These are phyloP conservation scores for Epichloe gansuensis DNA, from an alignment of 2,329 filamentous ascomycete genomes.

Conservation along the genomic window DNA sequence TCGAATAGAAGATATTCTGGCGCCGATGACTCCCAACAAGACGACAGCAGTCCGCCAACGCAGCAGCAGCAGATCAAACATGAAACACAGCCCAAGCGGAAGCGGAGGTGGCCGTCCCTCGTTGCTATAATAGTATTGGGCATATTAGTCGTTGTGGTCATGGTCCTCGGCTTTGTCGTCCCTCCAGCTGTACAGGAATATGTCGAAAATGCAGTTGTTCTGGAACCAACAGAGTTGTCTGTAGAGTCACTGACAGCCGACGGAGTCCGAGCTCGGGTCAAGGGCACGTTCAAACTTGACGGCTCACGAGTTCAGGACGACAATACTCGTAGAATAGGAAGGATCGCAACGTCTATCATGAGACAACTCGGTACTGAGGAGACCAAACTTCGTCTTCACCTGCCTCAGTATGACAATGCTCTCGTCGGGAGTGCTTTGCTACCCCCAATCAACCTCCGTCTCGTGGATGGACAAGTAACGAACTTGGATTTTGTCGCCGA, in stretches of 20 bases:
- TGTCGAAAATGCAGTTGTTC: constrained; percentile 66
- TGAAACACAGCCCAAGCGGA: constrained; percentile 15
- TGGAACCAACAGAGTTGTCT: constrained; percentile 73
- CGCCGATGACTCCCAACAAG: constrained; percentile 20
- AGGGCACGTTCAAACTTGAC: constrained; percentile 74
- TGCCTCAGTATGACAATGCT: constrained; percentile 71
- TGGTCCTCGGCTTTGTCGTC: constrained; percentile 68
- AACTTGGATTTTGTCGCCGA: constrained; percentile 69
- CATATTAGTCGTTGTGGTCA: constrained; percentile 50
- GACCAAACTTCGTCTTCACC: constrained; percentile 61
- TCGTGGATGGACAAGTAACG: constrained; percentile 68
- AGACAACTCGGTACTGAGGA: constrained; percentile 61
- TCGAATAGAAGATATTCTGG: constrained; percentile 13
- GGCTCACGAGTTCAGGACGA: constrained; percentile 60
- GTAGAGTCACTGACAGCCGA: constrained; percentile 72
- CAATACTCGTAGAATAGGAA: constrained; percentile 62
- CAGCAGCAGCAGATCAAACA: constrained; percentile 12
- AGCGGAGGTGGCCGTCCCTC: constrained; percentile 59
- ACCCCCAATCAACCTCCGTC: constrained; percentile 62
- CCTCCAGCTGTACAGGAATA: constrained; percentile 77
- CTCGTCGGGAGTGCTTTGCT: constrained; percentile 66
- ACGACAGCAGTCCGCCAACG: constrained; percentile 10
- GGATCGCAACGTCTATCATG: constrained; percentile 69
- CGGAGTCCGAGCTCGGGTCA: constrained; percentile 68
- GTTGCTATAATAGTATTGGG: constrained; percentile 60